These are phyloP conservation scores for Globisporangium okanoganense DNA, from an alignment of 352 stramenopile genomes.

Conservation along the genomic window DNA sequence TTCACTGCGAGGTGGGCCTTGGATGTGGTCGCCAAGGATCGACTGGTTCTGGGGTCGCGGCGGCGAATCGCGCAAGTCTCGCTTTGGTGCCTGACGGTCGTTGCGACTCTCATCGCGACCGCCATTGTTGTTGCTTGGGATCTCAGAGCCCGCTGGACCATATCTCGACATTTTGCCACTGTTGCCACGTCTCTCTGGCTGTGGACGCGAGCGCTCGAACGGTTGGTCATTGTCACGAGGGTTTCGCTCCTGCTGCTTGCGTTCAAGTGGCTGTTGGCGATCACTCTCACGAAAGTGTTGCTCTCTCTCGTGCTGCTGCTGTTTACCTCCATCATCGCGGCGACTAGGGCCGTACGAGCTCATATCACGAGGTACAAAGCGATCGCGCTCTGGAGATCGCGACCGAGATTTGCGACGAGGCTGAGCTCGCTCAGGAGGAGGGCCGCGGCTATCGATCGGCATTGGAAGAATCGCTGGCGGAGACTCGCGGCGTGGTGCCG, in stretches of 20 bases:
- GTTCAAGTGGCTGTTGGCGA: constrained; percentile 7
- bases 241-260: neutral
- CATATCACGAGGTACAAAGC: constrained; percentile 3
- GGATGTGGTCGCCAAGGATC: neutral
- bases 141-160: constrained; percentile 4
- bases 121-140: neutral
- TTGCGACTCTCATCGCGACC: constrained; percentile 19
- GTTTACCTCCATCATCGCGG: neutral
- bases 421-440: neutral
- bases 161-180: constrained; percentile 16
- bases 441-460: neutral
- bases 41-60: neutral
- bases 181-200: constrained; percentile 13
- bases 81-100: constrained; percentile 3
- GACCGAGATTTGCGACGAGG: constrained; percentile 8
- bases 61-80: constrained; percentile 2
- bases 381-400: constrained; percentile 10
- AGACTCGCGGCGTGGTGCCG: neutral
- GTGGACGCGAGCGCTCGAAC: constrained; percentile 6
- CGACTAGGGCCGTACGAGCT: constrained; percentile 8
- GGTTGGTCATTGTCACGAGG: constrained; percentile 5
- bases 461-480: neutral
- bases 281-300: neutral
- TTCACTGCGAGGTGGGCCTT: neutral
- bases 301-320: neutral